Evolutionary conservation across 2,329 filamentous ascomycete genomes (phyloP), one percentile per base, ranked within the genome.

Genomic region (Fusarium irregulare): DNA sequence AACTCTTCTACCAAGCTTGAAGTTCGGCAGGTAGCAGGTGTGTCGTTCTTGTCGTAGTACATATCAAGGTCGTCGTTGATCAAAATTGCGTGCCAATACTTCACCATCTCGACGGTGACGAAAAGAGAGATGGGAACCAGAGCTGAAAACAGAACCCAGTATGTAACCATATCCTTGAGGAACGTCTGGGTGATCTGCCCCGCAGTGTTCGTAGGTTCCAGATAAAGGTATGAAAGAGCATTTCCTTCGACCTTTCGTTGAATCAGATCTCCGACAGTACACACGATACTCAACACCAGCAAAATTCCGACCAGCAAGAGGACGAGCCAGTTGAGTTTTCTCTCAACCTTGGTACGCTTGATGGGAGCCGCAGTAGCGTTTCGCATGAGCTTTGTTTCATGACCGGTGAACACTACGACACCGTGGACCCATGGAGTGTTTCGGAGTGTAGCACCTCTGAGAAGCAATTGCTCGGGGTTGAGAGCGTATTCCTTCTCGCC

Each of bases 361-460:
- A 99, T 99, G 8, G 96, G 97, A 2, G 96, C 92, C 7, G 95
- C 95, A 5, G 95, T 99, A 20, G 96, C 97, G 78, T 99, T 99
- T 73, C 96, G 91, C 96, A 99, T 98, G 68, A 99, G 87, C 82
- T 99, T 99, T 9, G 96, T 98, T 83, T 99, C 96, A 80, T 99
- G 96, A 54, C 96, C 96, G 13, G 81, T 83, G 76, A 98, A 99
- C 18, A 99, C 95, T 57, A 99, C 96, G 20, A 97, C 88, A 41
- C 95, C 96, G 78, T 99, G 93, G 50, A 98, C 90, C 95, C 96
- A 99, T 30, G 94, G 95, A 2, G 96, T 99, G 77, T 99, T 99
- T 74, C 96, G 89, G 60, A 99, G 84, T 3, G 94, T 98, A 23
- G 96, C 96, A 68, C 96, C 96, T 84, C 96, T 90, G 34, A 99